These are phyloP conservation scores for Backusella tuberculispora DNA, from an alignment of 192 early-diverging fungal species.

Conservation along the genomic window DNA sequence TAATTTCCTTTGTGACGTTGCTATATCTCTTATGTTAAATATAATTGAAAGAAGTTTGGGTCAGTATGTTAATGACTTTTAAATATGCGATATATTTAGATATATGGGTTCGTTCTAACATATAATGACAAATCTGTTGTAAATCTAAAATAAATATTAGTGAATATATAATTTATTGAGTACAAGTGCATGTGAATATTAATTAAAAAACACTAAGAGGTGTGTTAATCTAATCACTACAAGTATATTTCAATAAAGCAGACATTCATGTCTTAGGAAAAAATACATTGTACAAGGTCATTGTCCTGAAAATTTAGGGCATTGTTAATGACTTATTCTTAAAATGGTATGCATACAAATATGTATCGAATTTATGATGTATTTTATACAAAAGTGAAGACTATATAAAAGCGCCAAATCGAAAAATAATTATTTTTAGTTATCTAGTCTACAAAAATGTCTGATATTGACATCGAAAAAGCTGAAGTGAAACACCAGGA, in stretches of 20 bases:
- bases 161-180: neutral
- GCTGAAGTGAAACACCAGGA: neutral
- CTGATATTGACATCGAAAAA: slow-evolving; percentile 1
- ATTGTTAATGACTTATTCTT: neutral
- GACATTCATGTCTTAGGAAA: neutral
- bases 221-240: neutral
- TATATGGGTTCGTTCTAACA: neutral
- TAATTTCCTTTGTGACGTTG: neutral
- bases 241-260: neutral
- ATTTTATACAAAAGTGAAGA: neutral
- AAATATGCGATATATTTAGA: neutral
- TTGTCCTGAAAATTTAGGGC: neutral
- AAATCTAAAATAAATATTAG: neutral
- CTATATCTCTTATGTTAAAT: neutral
- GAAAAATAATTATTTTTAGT: neutral
- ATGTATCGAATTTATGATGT: neutral
- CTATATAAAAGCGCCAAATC: neutral
- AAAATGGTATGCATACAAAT: neutral
- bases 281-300: slow-evolving; percentile 4
- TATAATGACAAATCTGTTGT: neutral
- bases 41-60: neutral
- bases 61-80: neutral
- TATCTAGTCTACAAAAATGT: neutral
- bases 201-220: neutral
- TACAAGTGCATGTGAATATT: neutral